phyloP scores from a whole-genome alignment of 495 filamentous ascomycete species.

The Aspergillus homomorphus region DNA sequence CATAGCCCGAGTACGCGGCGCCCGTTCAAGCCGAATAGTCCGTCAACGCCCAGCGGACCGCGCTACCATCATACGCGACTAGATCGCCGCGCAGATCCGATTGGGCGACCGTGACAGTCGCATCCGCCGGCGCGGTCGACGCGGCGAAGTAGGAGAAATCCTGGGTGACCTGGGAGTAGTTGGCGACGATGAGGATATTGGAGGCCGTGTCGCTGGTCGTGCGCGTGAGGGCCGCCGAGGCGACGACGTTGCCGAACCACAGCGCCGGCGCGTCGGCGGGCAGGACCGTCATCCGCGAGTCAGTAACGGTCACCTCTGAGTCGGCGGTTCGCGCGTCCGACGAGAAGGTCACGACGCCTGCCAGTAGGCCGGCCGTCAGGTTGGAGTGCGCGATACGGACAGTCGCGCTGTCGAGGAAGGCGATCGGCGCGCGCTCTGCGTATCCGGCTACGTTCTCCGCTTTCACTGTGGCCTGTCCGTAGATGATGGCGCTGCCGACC shows the following conservation, averaged over 20 bases:
- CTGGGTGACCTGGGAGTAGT: neutral
- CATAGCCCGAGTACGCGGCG: slow-evolving; percentile 1
- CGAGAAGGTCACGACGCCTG: neutral
- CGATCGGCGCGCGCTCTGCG: neutral
- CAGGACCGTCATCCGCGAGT: neutral
- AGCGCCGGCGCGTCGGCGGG: neutral
- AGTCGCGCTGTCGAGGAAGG: neutral
- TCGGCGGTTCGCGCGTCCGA: neutral
- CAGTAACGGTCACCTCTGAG: neutral
- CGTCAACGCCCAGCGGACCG: neutral
- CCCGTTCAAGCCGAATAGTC: neutral
- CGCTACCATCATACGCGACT: neutral
- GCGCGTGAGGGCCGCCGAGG: neutral
- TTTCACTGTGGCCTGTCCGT: neutral
- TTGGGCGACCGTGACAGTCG: neutral
- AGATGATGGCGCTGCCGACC: slow-evolving; percentile 22
- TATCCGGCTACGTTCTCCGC: neutral
- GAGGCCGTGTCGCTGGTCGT: neutral
- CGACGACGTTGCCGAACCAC: neutral
- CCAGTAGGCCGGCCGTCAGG: neutral
- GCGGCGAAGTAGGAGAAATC: neutral
- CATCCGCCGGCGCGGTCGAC: neutral
- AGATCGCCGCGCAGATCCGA: neutral
- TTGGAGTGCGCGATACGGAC: neutral
- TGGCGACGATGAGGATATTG: neutral